Conservation (phyloP, 2,329 filamentous ascomycete genomes). For the Pochonia chlamydosporia region DNA sequence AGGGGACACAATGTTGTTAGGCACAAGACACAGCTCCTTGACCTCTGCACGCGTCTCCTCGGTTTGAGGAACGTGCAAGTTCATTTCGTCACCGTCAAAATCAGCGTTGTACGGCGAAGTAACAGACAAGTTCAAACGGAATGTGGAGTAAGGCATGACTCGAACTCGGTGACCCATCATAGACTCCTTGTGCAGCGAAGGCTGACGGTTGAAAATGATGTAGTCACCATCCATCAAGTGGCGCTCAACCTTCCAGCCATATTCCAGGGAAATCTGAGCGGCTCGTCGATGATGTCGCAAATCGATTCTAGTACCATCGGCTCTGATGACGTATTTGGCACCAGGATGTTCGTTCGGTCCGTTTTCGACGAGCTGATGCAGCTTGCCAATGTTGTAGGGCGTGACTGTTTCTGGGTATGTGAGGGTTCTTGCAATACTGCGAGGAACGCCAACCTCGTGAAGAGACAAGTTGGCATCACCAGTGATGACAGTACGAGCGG, state of each 20-base stretch:
- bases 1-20: conserved; percentile 94
- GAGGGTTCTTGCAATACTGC: conserved; percentile 84
- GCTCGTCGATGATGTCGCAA: conserved; percentile 87
- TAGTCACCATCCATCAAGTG: conserved; percentile 95
- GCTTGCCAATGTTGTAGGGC: conserved; percentile 91
- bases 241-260: conserved; percentile 98
- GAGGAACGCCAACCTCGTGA: conserved; percentile 94
- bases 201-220: conserved; percentile 99
- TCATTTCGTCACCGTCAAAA: conserved; percentile 99
- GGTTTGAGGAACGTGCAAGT: conserved; percentile 96
- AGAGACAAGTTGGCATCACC: conserved; percentile 95
- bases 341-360: conserved; percentile 93
- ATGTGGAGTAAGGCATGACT: conserved; percentile 99
- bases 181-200: conserved; percentile 97
- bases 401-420: conserved; percentile 98
- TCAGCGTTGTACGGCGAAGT: conserved; percentile 99
- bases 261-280: conserved; percentile 79
- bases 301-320: conserved; percentile 91
- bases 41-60: conserved; percentile 96
- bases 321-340: conserved; percentile 92
- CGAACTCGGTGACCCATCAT: conserved; percentile 99
- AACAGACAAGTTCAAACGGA: conserved; percentile 93
- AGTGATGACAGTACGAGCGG: conserved; percentile 98
- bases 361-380: conserved; percentile 85
- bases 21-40: conserved; percentile 93